phyloP scores from a whole-genome alignment of 805 yeast genomes.

The Metschnikowia vanudenii region DNA sequence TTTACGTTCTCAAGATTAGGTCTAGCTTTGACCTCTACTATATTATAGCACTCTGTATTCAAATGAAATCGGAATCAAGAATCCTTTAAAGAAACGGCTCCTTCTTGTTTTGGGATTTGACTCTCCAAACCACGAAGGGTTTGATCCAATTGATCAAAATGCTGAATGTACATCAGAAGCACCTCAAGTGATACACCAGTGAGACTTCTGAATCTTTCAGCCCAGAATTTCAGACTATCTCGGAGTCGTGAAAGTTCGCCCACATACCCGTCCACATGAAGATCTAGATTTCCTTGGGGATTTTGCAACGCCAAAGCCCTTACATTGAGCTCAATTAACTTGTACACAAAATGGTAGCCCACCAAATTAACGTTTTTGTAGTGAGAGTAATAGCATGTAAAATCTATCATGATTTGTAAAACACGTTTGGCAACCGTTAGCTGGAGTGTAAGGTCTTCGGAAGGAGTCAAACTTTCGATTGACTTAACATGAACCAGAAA shows the following conservation, averaged over 20 bases:
- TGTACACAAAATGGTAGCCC: conserved; percentile 1
- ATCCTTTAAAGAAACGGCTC: neutral
- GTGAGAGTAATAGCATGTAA: neutral
- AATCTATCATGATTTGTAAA: conserved; percentile 1
- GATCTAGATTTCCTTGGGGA: conserved; percentile 3
- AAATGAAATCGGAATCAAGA: too few species aligned
- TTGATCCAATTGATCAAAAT: neutral
- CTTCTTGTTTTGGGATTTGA: neutral
- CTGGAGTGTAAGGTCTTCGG: neutral
- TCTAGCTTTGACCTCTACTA: too few species aligned
- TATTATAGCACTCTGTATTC: too few species aligned
- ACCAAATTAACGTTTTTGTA: neutral
- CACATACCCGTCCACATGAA: neutral
- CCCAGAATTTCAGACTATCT: conserved; percentile 4
- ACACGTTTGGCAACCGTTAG: neutral
- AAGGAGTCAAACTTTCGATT: neutral
- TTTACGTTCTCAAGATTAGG: too few species aligned
- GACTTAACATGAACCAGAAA: neutral
- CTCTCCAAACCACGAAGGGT: neutral
- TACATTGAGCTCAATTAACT: conserved; percentile 2
- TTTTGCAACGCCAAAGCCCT: neutral
- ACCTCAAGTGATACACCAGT: neutral
- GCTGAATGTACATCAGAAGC: neutral
- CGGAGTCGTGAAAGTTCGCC: neutral
- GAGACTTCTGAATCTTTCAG: neutral